Evolutionary conservation across 768 basidiomycete species (phyloP).

Genomic region (Auricularia heimuer): DNA sequence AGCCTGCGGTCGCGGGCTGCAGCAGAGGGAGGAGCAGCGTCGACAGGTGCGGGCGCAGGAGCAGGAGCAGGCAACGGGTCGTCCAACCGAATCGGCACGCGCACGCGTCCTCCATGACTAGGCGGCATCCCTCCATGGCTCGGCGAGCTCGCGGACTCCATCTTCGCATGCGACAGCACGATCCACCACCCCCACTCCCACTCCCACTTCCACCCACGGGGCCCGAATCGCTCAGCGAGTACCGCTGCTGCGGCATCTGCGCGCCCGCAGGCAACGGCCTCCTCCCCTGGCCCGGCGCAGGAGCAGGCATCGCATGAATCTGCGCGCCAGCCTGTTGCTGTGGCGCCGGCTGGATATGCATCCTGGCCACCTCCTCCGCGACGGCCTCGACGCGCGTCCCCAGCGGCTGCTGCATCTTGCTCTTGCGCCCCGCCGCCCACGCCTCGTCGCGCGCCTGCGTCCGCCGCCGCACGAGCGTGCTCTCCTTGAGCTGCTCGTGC

Average conservation of each 20-base stretch:
- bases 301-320: not conserved
- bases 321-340: not conserved
- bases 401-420: conserved; percentile 1
- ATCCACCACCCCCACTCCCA: too few species aligned
- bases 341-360: not conserved
- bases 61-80: not conserved
- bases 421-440: conserved; percentile 3
- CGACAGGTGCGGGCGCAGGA: not conserved
- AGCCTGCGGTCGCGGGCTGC: not conserved
- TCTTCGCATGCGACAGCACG: not conserved
- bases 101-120: not conserved
- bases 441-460: conserved; percentile 44
- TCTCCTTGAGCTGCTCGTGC: conserved; percentile 70
- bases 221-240: not conserved
- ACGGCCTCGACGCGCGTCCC: not conserved
- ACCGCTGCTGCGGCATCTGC: not conserved
- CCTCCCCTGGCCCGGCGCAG: not conserved
- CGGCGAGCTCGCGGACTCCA: not conserved
- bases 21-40: not conserved
- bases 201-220: too few species aligned
- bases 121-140: not conserved
- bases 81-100: not conserved
- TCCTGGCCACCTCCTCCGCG: not conserved
- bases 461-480: conserved; percentile 71
- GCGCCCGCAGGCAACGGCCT: not conserved